Conservation (phyloP, 1,284 basidiomycete species). For the Apiotrichum veenhuisii region DNA sequence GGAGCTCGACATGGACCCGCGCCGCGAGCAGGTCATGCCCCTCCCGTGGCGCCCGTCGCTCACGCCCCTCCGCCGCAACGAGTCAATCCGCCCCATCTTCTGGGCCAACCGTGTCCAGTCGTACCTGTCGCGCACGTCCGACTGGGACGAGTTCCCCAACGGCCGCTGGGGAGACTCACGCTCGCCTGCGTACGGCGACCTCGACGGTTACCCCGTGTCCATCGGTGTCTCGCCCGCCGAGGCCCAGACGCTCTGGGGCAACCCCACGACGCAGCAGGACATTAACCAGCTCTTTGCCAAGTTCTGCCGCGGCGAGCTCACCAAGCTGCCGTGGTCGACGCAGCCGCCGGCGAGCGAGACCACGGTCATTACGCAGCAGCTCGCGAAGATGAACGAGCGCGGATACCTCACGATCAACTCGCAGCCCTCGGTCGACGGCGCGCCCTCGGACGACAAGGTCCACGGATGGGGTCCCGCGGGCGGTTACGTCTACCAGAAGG, state of each 20-base stretch:
- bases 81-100: constrained; percentile 87
- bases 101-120: constrained; percentile 86
- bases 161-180: constrained; percentile 97
- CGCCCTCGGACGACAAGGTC: constrained; percentile 73
- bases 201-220: constrained; percentile 88
- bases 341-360: constrained; percentile 81
- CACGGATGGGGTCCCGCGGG: constrained; percentile 89
- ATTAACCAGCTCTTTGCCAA: constrained; percentile 70
- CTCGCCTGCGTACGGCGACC: constrained; percentile 89
- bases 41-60: constrained; percentile 92
- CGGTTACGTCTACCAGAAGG: constrained; percentile 95
- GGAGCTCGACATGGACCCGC: constrained; percentile 76
- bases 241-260: constrained; percentile 81
- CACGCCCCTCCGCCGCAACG: constrained; percentile 78
- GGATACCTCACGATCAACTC: constrained; percentile 98
- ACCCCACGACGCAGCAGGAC: constrained; percentile 60
- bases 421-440: constrained; percentile 95
- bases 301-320: constrained; percentile 69
- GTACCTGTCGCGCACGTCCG: constrained; percentile 80
- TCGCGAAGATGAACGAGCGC: constrained; percentile 78
- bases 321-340: constrained; percentile 93
- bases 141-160: constrained; percentile 99
- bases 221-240: constrained; percentile 66
- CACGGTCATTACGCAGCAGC: constrained; percentile 69
- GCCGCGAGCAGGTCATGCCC: constrained; percentile 80